These are phyloP conservation scores for Trichoderma semiorbis DNA, from an alignment of 2,329 filamentous ascomycete genomes.

Conservation along the genomic window DNA sequence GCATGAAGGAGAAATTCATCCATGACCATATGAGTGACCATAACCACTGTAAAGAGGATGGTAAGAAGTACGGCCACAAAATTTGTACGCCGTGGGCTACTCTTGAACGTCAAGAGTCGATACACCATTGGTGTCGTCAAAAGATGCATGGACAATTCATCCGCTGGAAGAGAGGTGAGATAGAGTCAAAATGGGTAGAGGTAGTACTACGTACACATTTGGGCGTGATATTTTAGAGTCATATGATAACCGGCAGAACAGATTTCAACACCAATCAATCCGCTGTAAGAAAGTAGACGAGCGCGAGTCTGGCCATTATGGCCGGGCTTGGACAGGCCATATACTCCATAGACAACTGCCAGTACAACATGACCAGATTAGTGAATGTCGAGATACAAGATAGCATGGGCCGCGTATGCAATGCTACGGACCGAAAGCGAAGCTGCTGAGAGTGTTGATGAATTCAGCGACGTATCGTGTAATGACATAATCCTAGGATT, in stretches of 20 bases:
- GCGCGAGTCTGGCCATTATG: slow-evolving; percentile 24
- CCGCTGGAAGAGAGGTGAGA: slow-evolving; percentile 27
- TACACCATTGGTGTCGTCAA: slow-evolving; percentile 40
- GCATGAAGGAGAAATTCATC: slow-evolving; percentile 42
- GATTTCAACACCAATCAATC: slow-evolving; percentile 36
- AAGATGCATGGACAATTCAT: slow-evolving; percentile 41
- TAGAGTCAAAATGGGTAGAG: not conserved
- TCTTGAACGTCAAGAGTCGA: slow-evolving; percentile 37
- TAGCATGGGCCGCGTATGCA: not conserved
- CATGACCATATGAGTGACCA: slow-evolving; percentile 41
- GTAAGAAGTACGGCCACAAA: slow-evolving; percentile 24
- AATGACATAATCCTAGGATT: slow-evolving; percentile 36
- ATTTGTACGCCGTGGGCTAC: slow-evolving; percentile 26
- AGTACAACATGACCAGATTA: not conserved
- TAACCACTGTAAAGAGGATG: slow-evolving; percentile 31
- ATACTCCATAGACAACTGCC: slow-evolving; percentile 38
- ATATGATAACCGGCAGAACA: slow-evolving; percentile 35
- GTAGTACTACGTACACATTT: slow-evolving; percentile 30
- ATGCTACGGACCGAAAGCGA: slow-evolving; percentile 31
- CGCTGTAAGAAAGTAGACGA: slow-evolving; percentile 36
- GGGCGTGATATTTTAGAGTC: slow-evolving; percentile 35
- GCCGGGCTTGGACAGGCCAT: slow-evolving; percentile 31
- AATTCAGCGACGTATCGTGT: slow-evolving; percentile 44
- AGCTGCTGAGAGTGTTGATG: slow-evolving; percentile 43
- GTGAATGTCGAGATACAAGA: not conserved